phyloP scores from a whole-genome alignment of 2,329 filamentous ascomycete species.

The Arthroderma sp. region DNA sequence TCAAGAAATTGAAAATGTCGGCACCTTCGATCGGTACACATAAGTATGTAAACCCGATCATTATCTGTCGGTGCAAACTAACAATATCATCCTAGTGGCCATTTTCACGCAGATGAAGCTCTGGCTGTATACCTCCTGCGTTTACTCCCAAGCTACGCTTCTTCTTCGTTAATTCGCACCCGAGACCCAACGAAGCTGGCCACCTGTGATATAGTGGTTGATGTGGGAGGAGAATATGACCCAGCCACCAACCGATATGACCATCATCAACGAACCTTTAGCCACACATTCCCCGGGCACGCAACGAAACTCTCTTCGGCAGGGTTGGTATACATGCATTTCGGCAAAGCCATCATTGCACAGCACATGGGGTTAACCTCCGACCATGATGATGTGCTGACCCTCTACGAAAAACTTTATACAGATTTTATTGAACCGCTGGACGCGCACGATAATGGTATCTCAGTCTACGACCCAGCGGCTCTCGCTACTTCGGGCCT shows the following conservation, averaged over 20 bases:
- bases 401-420: conserved; percentile 83
- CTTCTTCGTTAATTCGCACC: conserved; percentile 66
- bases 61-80: background rate
- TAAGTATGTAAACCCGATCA: conserved; percentile 38
- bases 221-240: conserved; percentile 94
- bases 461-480: conserved; percentile 64
- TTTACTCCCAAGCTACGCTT: conserved; percentile 65
- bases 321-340: conserved; percentile 91
- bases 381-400: conserved; percentile 52
- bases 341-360: conserved; percentile 71
- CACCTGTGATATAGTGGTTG: conserved; percentile 85
- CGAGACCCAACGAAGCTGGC: conserved; percentile 67
- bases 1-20: conserved; percentile 74
- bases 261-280: conserved; percentile 91
- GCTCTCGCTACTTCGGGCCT: conserved; percentile 57
- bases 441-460: conserved; percentile 95
- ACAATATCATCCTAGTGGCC: conserved; percentile 42
- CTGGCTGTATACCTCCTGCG: conserved; percentile 93
- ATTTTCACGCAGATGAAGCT: conserved; percentile 98
- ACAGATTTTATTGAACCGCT: conserved; percentile 87
- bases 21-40: conserved; percentile 74
- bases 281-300: conserved; percentile 68
- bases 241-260: conserved; percentile 66
- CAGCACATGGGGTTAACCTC: conserved; percentile 46
- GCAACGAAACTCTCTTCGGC: conserved; percentile 85